Base-by-base conservation (phyloP, 2,329 filamentous ascomycete species). In the Clonostachys sp. region DNA sequence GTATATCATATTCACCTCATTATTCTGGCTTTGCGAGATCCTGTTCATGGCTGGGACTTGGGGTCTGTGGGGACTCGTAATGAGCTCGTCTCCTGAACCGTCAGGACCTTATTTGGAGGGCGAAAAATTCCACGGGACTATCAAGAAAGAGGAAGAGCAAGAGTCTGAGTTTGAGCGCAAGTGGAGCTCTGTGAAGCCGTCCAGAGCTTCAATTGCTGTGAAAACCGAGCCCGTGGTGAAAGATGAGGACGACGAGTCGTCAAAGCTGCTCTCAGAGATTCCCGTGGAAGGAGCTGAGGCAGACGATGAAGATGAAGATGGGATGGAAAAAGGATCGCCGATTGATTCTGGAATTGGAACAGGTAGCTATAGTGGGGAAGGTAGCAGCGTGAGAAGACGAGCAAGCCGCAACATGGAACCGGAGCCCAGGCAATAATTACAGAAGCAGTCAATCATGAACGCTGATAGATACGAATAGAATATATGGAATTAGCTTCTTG, bases 1-100 rank as follows among this genome's bases (percentile, higher is more conserved):
- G 6, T 91, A 90, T 49, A 45, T 87, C 1, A 58, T 84, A 1
- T 87, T 91, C 57, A 88, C 84, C 0, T 65, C 72, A 1, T 55
- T 80, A 1, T 96, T 96, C 65, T 97, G 91, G 90, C 61, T 71
- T 2, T 80, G 82, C 12, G 90, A 92, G 60, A 75, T 95, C 57
- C 53, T 82, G 1, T 86, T 84, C 40, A 80, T 87, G 62, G 71
- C 74, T 1, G 36, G 84, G 1, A 83, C 80, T 0, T 95, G 89
- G 86, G 62, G 78, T 2, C 42, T 78, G 56, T 88, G 54, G 59
- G 60, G 46, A 17, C 72, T 63, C 9, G 69, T 70, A 34, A 62
- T 51, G 12, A 51, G 52, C 18, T 45, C 53, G 45, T 12, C 53
- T 53, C 39, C 16, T 43, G 14, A 45, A 41, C 20, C 44, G 48